Conservation (phyloP, 495 filamentous ascomycete genomes). For the Hyaloscypha finlandica region DNA sequence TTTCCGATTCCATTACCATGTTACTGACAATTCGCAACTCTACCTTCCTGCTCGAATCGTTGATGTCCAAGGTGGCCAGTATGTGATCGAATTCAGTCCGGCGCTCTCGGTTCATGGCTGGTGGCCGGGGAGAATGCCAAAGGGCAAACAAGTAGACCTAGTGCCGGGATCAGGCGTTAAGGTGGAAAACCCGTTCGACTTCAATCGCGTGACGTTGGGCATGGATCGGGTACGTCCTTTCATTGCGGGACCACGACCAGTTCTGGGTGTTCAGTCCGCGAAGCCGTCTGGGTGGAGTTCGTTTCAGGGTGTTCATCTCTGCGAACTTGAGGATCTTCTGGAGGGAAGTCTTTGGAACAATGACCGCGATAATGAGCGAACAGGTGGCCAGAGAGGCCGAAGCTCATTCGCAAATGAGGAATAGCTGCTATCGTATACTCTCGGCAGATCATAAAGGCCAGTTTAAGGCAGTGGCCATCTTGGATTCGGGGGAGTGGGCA, state of each 20-base stretch:
- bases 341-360: background rate
- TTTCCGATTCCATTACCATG: slow-evolving; percentile 32
- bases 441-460: background rate
- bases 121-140: slow-evolving; percentile 27
- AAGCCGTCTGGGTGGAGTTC: slow-evolving; percentile 1
- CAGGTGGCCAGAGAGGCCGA: background rate
- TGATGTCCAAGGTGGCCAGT: slow-evolving; percentile 28
- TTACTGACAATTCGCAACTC: slow-evolving; percentile 30
- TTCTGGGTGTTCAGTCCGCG: background rate
- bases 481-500: background rate
- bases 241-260: background rate
- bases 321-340: background rate
- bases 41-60: slow-evolving; percentile 30
- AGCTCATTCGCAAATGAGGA: background rate
- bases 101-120: slow-evolving; percentile 26
- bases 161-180: slow-evolving; percentile 26
- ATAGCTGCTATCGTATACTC: background rate
- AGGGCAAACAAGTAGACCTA: slow-evolving; percentile 26
- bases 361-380: background rate
- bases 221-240: slow-evolving; percentile 1
- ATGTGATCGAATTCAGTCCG: slow-evolving; percentile 27
- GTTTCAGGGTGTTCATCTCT: background rate
- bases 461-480: background rate
- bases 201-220: background rate
- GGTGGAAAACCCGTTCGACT: slow-evolving; percentile 27